Percentiles rank a stretch among this genome's conserved stretches.
Conservation (phyloP, 2,329 filamentous ascomycete genomes). For the Parafenestella ontariensis region DNA sequence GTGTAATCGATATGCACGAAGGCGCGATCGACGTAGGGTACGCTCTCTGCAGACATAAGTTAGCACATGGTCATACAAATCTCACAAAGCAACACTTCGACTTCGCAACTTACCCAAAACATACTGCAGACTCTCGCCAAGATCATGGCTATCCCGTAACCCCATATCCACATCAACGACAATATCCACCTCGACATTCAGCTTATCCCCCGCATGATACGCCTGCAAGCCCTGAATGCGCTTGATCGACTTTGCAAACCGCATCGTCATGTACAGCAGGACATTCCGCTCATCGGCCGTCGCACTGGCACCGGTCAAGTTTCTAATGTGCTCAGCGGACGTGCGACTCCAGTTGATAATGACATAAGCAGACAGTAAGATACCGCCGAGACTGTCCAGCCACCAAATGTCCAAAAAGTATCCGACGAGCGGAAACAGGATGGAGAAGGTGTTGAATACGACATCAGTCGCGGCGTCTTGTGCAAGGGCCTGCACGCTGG, state of each 20-base stretch:
- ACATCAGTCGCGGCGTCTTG: constrained; percentile 76
- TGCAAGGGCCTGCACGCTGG: constrained; percentile 80
- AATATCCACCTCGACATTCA: constrained; percentile 84
- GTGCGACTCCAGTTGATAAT: constrained; percentile 81
- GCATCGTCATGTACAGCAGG: constrained; percentile 89
- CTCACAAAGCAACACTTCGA: background rate
- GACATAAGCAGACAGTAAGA: constrained; percentile 79
- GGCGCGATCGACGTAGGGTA: constrained; percentile 72
- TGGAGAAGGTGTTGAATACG: constrained; percentile 88
- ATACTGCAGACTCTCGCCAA: constrained; percentile 80
- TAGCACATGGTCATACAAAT: constrained; percentile 5
- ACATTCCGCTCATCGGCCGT: constrained; percentile 84
- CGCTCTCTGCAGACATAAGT: constrained; percentile 61
- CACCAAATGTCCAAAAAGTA: constrained; percentile 82
- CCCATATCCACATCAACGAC: constrained; percentile 79
- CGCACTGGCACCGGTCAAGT: constrained; percentile 79
- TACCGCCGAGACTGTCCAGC: constrained; percentile 80
- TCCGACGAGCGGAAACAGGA: constrained; percentile 83
- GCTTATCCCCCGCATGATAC: constrained; percentile 84
- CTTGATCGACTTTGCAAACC: constrained; percentile 86
- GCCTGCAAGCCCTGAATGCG: constrained; percentile 86
- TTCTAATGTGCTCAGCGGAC: constrained; percentile 77
- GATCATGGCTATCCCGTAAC: constrained; percentile 80
- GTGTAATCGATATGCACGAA: constrained; percentile 63
- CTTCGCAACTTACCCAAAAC: constrained; percentile 65